Evolutionary conservation across 2,329 filamentous ascomycete species (phyloP).

Genomic region (Aulographum hederae): DNA sequence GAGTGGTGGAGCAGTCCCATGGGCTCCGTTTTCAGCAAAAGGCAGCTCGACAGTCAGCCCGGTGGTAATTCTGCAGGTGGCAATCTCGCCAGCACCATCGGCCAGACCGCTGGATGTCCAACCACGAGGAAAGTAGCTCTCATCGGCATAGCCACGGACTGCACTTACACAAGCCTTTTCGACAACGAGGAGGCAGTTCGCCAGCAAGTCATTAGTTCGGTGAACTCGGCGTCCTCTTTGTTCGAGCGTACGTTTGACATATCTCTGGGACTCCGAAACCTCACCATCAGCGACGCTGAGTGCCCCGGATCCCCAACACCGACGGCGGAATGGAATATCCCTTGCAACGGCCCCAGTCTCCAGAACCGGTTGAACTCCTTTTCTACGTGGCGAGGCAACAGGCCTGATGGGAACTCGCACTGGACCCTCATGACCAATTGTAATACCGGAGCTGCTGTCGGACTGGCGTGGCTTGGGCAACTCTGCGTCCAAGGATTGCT

Average conservation of each 20-base stretch:
- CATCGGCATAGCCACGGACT: conserved; percentile 84
- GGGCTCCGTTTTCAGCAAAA: conserved; percentile 49
- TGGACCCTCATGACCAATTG: conserved; percentile 82
- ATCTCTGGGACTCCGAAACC: conserved; percentile 70
- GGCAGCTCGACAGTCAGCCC: conserved; percentile 47
- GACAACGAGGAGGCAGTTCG: conserved; percentile 44
- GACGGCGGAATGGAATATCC: conserved; percentile 68
- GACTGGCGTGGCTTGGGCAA: conserved; percentile 83
- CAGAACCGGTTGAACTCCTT: conserved; percentile 70
- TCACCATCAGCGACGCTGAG: conserved; percentile 56
- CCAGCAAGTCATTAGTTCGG: conserved; percentile 59
- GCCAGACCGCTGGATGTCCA: conserved; percentile 68
- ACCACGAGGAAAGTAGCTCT: conserved; percentile 80
- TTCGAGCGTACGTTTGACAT: conserved; percentile 93
- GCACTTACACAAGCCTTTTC: conserved; percentile 64
- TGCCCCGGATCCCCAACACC: conserved; percentile 54
- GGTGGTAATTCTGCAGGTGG: conserved; percentile 62
- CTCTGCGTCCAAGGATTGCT: conserved; percentile 48
- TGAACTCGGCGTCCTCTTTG: conserved; percentile 72
- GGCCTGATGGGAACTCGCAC: conserved; percentile 67
- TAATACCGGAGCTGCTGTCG: conserved; percentile 67
- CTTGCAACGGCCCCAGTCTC: conserved; percentile 46
- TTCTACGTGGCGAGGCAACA: conserved; percentile 68
- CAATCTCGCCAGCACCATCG: conserved; percentile 63
- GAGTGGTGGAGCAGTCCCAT: conserved; percentile 42